Conservation (phyloP, 768 basidiomycete species). For the Termitomyces sp. region DNA sequence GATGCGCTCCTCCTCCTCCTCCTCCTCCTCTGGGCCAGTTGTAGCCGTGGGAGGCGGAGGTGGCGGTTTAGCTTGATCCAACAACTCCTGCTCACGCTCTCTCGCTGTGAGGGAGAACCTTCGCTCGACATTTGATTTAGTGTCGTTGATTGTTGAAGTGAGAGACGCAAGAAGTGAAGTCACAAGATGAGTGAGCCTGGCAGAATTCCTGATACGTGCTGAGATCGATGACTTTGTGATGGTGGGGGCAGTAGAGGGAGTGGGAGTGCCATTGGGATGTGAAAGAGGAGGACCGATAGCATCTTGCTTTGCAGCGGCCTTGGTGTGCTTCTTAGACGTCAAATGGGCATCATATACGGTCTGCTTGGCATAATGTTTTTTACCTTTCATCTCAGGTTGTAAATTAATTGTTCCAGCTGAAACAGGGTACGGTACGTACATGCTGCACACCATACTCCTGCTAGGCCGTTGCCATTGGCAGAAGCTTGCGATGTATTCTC, state of each 20-base stretch:
- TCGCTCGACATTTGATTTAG: slow-evolving; percentile 94
- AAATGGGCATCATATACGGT: slow-evolving; percentile 97
- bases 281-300: slow-evolving; percentile 38
- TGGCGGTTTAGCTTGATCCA: slow-evolving; percentile 62
- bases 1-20: slow-evolving; percentile 93
- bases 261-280: slow-evolving; percentile 53
- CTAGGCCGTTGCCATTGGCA: slow-evolving; percentile 35
- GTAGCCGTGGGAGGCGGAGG: slow-evolving; percentile 40
- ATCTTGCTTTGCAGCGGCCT: slow-evolving; percentile 77
- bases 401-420: slow-evolving; percentile 1
- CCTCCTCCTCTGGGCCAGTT: slow-evolving; percentile 59
- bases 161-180: slow-evolving; percentile 65
- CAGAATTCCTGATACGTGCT: slow-evolving; percentile 57
- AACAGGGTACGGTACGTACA: slow-evolving; percentile 59
- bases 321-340: slow-evolving; percentile 93
- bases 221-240: slow-evolving; percentile 31
- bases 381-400: slow-evolving; percentile 48
- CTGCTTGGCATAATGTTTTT: slow-evolving; percentile 93
- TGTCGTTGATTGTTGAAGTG: slow-evolving; percentile 69
- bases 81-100: slow-evolving; percentile 90
- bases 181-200: slow-evolving; percentile 66
- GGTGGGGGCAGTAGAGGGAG: slow-evolving; percentile 20
- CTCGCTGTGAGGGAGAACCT: slow-evolving; percentile 95
- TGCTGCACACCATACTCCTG: slow-evolving; percentile 91
- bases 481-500: slow-evolving; percentile 34